Base-by-base conservation (phyloP, 306 rosid genomes). In the Crataegus laevigata region DNA sequence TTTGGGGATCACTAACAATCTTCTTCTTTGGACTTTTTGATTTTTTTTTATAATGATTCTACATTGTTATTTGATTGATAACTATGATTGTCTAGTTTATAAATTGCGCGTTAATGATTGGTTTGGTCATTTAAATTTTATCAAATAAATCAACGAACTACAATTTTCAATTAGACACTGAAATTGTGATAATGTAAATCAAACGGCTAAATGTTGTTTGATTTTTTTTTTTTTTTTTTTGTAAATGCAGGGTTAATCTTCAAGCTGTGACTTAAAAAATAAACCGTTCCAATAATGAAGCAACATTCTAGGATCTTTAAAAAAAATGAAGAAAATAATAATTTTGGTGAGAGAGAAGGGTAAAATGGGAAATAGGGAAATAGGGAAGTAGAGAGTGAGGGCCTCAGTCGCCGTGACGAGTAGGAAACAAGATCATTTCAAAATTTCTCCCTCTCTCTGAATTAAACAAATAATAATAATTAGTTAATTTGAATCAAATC, bases 371-470 rank as follows among this genome's bases (percentile, higher is more conserved):
- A 61, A 61, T 13, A 14, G 38, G 66, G 66, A 14, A 61, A 61
- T 13, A 14, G 21, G 29, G 8, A 61, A 25, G 36, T 18, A 6
- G n/a, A 61, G 66, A 14, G 21, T 60, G 66, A 60, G 65, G 30
- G 5, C 21, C 21, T 14, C 66, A 60, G 66, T 60, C 66, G 66
- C 66, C 1, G 28, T 6, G 15, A 1, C 1, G 66, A 6, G 29
- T 60, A 6, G 66, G 10, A 61, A 28, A 61, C 66, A 26, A 26
- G 11, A 25, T 3, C 68, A 86, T 29, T 92, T 92, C 84, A 93
- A 92, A 87, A 87, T 77, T 11, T 74, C 73, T 38, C 69, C 47
- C 50, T 58, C 66, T 67, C 66, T 57, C 75, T 74, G 11, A 28
- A 15, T 61, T 26, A 14, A 61, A 61, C 30, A 47, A 47, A 47